Evolutionary conservation across 345 rosid genomes (phyloP), one percentile per base, ranked within the genome.

Genomic region (Salix purpurea): DNA sequence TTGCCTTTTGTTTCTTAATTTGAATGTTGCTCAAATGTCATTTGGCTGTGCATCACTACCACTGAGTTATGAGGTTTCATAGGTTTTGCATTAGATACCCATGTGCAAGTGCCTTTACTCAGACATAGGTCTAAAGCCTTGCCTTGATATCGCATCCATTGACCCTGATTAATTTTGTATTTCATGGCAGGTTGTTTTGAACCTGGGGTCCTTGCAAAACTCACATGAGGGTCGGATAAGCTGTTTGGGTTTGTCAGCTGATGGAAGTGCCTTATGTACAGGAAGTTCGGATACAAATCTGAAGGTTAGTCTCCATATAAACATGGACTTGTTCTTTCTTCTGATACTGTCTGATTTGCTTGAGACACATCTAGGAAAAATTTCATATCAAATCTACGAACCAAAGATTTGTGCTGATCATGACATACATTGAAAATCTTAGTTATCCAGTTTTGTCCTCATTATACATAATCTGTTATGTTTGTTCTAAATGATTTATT

Each of bases 221-320:
- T 92, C 98, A 1, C 99, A 96, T 64, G 90, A 79, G 78, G 72
- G 71, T 46, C 85, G 90, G 81, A 88, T 96, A 82, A 94, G 84
- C 81, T 96, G 99, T 84, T 86, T 96, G 89, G 98, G 97, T 69
- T 80, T 94, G 89, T 92, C 98, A 62, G 86, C 95, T 79, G 98
- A 96, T 84, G 99, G 99, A 84, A 96, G 99, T 86, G 97, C 99
- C 82, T 84, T 96, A 79, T 96, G 99, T 85, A 94, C 98, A 77
- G 99, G 99, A 87, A 94, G 99, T 87, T 96, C 78, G 85, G 99
- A 96, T 84, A 87, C 97, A 88, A 94, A 91, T 81, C 90, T 94
- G 39, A 96, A 96, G 97, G 98, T 94, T 65, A 84, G 90, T 79
- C 77, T 74, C 60, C 71, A 56, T 37, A 19, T 50, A 37, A 60